Base-by-base conservation (phyloP, 2,329 filamentous ascomycete species). In the Colletotrichum musicola region DNA sequence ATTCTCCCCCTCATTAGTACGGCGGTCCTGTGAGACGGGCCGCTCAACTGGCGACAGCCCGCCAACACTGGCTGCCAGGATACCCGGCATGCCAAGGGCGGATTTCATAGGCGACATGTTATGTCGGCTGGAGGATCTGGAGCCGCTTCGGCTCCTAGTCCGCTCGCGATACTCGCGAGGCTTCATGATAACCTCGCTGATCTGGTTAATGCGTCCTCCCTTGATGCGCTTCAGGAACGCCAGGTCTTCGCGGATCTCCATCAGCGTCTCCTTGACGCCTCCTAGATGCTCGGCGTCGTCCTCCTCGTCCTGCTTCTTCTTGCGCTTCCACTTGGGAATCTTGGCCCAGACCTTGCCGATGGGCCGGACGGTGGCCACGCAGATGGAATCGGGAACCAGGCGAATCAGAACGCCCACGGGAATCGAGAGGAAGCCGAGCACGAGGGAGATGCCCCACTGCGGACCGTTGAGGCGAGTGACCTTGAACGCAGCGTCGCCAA, bases 401-500 rank as follows among this genome's bases (percentile, higher is more conserved):
- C 92, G 88, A 53, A 93, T 86, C 25, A 90, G 78, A 3, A 92
- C 82, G 63, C 90, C 91, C 73, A 92, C 85, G 0, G 90, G 89
- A 12, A 94, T 81, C 47, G 91, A 93, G 4, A 91, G 79, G 64
- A 89, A 81, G 25, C 91, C 90, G 64, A 92, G 85, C 42, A 92
- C 82, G 58, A 93, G 83, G 9, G 90, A 93, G 72, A 92, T 88
- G 27, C 82, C 90, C 91, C 91, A 93, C 73, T 93, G 89, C 14
- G 83, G 77, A 30, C 85, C 87, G 67, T 86, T 87, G 25, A 93
- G 74, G 12, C 70, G 82, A 5, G 80, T 81, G 16, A 80, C 77
- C 4, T 78, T 82, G 79, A 94, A 92, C 4, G 91, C 91, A 12
- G 80, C 78, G 25, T 90, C 89, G 69, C 92, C 92, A 53, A 93